These are phyloP conservation scores for Coemansia sp. DNA, from an alignment of 192 early-diverging fungal genomes.

Conservation along the genomic window DNA sequence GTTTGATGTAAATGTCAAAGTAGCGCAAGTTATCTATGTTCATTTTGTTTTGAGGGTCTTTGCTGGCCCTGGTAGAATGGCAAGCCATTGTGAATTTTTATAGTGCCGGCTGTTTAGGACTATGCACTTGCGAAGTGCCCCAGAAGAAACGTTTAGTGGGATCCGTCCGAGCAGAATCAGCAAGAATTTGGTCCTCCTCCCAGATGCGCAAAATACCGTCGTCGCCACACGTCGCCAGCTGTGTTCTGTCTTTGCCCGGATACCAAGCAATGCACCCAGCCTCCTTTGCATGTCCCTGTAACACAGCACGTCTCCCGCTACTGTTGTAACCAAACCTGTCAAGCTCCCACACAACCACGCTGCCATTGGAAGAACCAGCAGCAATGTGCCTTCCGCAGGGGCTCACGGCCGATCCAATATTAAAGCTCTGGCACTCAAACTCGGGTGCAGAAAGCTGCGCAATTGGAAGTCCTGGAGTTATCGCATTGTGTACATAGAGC, in stretches of 20 bases:
- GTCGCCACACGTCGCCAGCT: slow-evolving; percentile 77
- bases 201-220: slow-evolving; percentile 75
- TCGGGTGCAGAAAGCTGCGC: slow-evolving; percentile 57
- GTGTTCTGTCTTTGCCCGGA: slow-evolving; percentile 33
- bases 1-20: background rate
- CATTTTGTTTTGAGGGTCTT: background rate
- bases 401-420: slow-evolving; percentile 65
- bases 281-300: slow-evolving; percentile 66
- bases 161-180: slow-evolving; percentile 19
- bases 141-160: slow-evolving; percentile 29
- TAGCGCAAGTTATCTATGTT: slow-evolving; percentile 1
- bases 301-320: slow-evolving; percentile 37
- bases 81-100: background rate
- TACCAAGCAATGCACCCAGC: slow-evolving; percentile 78
- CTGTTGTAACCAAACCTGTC: slow-evolving; percentile 39
- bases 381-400: slow-evolving; percentile 73
- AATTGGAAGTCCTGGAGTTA: slow-evolving; percentile 52
- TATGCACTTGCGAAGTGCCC: slow-evolving; percentile 27
- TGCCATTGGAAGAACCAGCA: slow-evolving; percentile 65
- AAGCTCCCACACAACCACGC: slow-evolving; percentile 72
- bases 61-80: background rate
- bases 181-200: slow-evolving; percentile 48
- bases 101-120: background rate
- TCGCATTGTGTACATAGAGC: slow-evolving; percentile 71
- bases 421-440: slow-evolving; percentile 66